A percentile compares a stretch with the other conserved stretches of the same genome.
phyloP scores from a whole-genome alignment of 352 stramenopile genomes.

The Pythium periplocum region DNA sequence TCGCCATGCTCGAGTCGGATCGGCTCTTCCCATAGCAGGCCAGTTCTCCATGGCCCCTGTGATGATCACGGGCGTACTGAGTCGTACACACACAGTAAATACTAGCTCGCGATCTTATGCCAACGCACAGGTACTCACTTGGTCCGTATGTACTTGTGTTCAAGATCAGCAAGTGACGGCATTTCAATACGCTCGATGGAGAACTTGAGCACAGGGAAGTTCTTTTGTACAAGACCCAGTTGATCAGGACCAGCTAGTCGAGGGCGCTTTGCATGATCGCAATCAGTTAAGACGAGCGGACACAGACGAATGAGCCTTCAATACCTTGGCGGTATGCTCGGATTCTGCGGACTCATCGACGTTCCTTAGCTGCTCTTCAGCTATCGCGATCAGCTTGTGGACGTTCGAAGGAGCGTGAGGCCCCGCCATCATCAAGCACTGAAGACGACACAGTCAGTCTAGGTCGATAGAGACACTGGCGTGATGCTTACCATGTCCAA shows the following conservation, averaged over 20 bases:
- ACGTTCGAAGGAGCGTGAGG: constrained; percentile 34
- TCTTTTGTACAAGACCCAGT: neutral
- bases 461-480: neutral
- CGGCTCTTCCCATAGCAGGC: constrained; percentile 52
- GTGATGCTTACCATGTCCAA: constrained; percentile 52
- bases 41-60: constrained; percentile 76
- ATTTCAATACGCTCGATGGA: constrained; percentile 34
- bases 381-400: constrained; percentile 36
- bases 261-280: neutral
- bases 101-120: neutral
- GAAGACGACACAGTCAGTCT: neutral
- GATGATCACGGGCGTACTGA: constrained; percentile 67
- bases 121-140: constrained; percentile 22
- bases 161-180: constrained; percentile 62
- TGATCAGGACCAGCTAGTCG: neutral
- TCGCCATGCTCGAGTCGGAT: constrained; percentile 41
- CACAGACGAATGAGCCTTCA: too few relatives aligned
- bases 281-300: neutral
- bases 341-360: too few relatives aligned
- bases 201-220: constrained; percentile 19
- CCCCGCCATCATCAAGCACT: constrained; percentile 68
- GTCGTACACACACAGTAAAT: neutral
- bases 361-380: too few relatives aligned
- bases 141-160: constrained; percentile 39
- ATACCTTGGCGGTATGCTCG: too few relatives aligned